Evolutionary conservation across 129 eudicot genomes (phyloP).

Genomic region (Ambrosia artemisiifolia): DNA sequence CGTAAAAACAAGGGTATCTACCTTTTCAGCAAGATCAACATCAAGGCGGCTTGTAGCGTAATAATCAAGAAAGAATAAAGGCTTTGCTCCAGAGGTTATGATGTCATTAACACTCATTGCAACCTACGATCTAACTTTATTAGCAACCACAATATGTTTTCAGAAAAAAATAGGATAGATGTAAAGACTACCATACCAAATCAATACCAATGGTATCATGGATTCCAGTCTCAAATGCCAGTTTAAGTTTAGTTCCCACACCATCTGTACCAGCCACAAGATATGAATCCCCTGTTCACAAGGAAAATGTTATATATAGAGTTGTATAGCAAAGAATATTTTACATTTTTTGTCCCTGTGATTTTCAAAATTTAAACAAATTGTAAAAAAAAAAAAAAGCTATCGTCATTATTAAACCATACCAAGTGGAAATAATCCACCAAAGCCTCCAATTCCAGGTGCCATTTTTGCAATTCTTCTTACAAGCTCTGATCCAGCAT

Average conservation of each 20-base stretch:
- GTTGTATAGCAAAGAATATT: background rate
- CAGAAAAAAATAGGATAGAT: background rate
- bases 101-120: conserved; percentile 99
- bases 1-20: background rate
- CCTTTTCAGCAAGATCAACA: conserved; percentile 97
- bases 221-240: conserved; percentile 89
- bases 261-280: conserved; percentile 99
- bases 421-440: conserved; percentile 88
- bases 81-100: conserved; percentile 95
- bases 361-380: background rate
- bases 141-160: background rate
- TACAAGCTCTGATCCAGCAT: conserved; percentile 97
- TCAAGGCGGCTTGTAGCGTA: conserved; percentile 92
- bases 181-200: conserved; percentile 62
- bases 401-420: conserved; percentile 5
- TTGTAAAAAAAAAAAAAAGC: background rate
- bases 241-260: conserved; percentile 94
- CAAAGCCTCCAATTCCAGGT: conserved; percentile 96
- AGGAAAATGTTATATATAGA: background rate
- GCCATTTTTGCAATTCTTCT: conserved; percentile 92
- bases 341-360: background rate
- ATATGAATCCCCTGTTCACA: conserved; percentile 77
- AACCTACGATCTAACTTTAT: conserved; percentile 41
- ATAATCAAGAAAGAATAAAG: conserved; percentile 94
- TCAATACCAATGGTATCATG: conserved; percentile 89